phyloP scores from a whole-genome alignment of 169 alveolate genomes.

The Miamiensis avidus region DNA sequence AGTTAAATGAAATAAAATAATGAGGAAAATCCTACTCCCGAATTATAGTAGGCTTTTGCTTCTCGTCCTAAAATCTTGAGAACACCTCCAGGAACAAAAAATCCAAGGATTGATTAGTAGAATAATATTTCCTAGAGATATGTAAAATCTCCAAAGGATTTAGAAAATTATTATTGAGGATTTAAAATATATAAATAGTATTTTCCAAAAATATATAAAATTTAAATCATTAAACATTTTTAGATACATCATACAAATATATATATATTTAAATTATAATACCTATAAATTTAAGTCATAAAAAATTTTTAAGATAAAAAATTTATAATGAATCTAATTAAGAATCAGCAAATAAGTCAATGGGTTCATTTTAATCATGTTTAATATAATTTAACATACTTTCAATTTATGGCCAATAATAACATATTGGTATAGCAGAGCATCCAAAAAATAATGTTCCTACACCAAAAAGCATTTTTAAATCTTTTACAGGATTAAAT shows the following conservation, averaged over 20 bases:
- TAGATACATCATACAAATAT: background rate
- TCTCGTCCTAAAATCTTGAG: constrained; percentile 27
- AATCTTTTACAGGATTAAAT: no score
- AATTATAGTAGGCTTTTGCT: constrained; percentile 15
- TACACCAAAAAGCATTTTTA: background rate
- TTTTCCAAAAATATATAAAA: background rate
- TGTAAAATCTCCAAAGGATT: background rate
- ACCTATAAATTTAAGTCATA: no score
- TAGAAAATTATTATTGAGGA: background rate
- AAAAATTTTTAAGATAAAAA: no score
- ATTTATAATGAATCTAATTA: no score
- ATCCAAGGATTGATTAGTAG: background rate
- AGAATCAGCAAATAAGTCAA: no score
- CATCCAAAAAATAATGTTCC: no score
- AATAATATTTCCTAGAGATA: background rate
- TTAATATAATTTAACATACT: background rate
- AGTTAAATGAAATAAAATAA: constrained; percentile 4
- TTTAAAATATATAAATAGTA: no score
- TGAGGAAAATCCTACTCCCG: background rate
- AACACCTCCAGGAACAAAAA: constrained; percentile 9
- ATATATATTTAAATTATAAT: no score
- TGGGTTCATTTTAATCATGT: no score
- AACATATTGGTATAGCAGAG: no score
- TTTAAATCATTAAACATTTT: no score
- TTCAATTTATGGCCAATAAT: no score